These are phyloP conservation scores for Phylloporus arenicola DNA, from an alignment of 768 basidiomycete genomes.

Conservation along the genomic window DNA sequence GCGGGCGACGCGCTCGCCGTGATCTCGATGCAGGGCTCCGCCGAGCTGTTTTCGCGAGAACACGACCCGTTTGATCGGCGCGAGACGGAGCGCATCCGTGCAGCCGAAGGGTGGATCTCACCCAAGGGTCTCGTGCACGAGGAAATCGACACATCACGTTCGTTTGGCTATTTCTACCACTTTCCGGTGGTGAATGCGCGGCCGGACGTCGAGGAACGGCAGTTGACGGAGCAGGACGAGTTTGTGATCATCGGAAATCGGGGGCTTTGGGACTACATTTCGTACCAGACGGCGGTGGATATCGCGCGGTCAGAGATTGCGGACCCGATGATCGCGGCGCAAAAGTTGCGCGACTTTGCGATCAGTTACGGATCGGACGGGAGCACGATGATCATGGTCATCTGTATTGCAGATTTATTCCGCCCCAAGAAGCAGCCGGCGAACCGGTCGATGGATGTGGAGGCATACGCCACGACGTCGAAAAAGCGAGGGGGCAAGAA, in stretches of 20 bases:
- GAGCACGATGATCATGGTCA: conserved; percentile 97
- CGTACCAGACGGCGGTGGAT: conserved; percentile 94
- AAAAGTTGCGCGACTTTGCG: conserved; percentile 94
- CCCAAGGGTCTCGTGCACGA: conserved; percentile 88
- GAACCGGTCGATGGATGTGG: conserved; percentile 35
- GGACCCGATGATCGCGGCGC: conserved; percentile 87
- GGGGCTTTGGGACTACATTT: conserved; percentile 90
- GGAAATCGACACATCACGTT: conserved; percentile 84
- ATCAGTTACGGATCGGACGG: conserved; percentile 94
- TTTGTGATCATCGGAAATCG: conserved; percentile 94
- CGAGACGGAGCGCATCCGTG: conserved; percentile 83
- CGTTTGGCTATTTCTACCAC: conserved; percentile 89
- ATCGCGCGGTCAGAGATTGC: conserved; percentile 71
- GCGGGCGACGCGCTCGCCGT: conserved; percentile 86
- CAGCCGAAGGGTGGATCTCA: conserved; percentile 92
- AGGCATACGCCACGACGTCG: conserved; percentile 21
- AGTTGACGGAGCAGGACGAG: conserved; percentile 81
- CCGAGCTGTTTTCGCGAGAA: conserved; percentile 65
- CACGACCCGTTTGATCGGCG: conserved; percentile 87
- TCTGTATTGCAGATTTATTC: conserved; percentile 78
- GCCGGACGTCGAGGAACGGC: conserved; percentile 67
- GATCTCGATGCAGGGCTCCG: conserved; percentile 69
- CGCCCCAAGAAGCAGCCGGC: conserved; percentile 42
- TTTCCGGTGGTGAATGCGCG: conserved; percentile 87
- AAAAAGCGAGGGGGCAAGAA: conserved; percentile 38